A percentile compares a stretch with the other conserved stretches of the same genome.
phyloP scores from a whole-genome alignment of 306 rosid species.

The Clitoria ternatea region DNA sequence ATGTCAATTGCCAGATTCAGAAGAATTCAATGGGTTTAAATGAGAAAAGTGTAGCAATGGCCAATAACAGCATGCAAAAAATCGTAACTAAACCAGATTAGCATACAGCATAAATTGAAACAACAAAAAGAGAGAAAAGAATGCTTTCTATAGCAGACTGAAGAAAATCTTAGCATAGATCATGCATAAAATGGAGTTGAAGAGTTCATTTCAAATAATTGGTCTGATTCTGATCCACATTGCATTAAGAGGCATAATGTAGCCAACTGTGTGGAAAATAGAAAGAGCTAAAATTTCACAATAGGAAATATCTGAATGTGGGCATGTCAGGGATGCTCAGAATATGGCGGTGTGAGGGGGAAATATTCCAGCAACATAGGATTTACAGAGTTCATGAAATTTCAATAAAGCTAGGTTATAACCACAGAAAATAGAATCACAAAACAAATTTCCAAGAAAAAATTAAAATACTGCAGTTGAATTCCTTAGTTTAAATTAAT shows the following conservation, averaged over 20 bases:
- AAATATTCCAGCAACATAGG: background rate
- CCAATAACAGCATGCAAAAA: background rate
- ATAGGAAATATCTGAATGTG: background rate
- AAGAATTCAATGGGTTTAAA: conserved; percentile 7
- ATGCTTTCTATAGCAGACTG: background rate
- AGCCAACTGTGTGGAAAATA: background rate
- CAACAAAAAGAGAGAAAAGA: background rate
- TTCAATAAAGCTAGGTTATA: background rate
- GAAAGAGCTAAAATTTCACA: background rate
- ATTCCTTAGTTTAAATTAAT: background rate
- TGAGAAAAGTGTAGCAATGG: background rate
- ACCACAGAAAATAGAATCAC: background rate
- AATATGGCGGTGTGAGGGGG: background rate
- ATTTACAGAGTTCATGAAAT: background rate
- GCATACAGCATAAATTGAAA: background rate
- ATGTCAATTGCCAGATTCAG: conserved; percentile 2
- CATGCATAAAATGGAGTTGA: background rate
- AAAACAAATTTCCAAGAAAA: background rate
- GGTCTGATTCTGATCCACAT: background rate
- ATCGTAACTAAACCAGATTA: background rate
- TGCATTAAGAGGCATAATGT: background rate
- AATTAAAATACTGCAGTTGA: background rate
- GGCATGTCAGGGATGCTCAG: background rate
- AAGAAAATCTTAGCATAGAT: background rate
- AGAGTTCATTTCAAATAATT: conserved; percentile 2